Evolutionary conservation across 805 yeast species (phyloP), one percentile per base, ranked within the genome.

Genomic region (Wickerhamiella brachini): DNA sequence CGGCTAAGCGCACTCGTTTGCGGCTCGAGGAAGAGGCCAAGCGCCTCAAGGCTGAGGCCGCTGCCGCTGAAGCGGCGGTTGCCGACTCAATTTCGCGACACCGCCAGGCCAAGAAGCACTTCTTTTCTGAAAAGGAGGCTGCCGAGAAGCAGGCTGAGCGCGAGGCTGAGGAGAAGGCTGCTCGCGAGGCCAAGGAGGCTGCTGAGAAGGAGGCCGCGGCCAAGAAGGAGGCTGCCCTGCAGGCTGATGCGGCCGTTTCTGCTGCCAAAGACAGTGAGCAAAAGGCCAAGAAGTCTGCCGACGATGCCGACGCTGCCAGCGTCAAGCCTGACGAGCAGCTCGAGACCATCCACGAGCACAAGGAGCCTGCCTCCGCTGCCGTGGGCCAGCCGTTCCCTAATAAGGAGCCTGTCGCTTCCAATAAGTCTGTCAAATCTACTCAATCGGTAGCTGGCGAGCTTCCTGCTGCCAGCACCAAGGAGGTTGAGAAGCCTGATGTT

Each of bases 151-250:
- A 58, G 43, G 59, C 56, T 41, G 62, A 58, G 48, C 52, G 51
- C 21, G 61, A 58, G 53, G 51, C 56, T 17, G 80, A 82, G 70
- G 57, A 65, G 62, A 29, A 53, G 38, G 42, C 45, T 42, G 45
- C 39, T 10, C 48, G 20, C 20, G 52, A 44, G 49, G 45, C 54
- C 34, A 53, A 55, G 56, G 52, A 45, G 34, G 51, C 56, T 52
- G 47, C 26, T 21, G 47, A 51, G 37, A 59, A 57, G 43, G 41
- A 45, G 10, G 54, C 52, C 44, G 53, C 51, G 44, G 56, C 54
- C 53, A 44, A 42, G 34, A 17, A 45, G 49, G 24, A 21, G 44
- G 22, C 44, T 23, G 43, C 50, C 2, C 24, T n/a, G 43, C 18
- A 47, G 49, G 56, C 50, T n/a, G 51, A 47, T 50, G 56, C 53